These are phyloP conservation scores for Boletus sp. DNA, from an alignment of 768 basidiomycete species.

Conservation along the genomic window DNA sequence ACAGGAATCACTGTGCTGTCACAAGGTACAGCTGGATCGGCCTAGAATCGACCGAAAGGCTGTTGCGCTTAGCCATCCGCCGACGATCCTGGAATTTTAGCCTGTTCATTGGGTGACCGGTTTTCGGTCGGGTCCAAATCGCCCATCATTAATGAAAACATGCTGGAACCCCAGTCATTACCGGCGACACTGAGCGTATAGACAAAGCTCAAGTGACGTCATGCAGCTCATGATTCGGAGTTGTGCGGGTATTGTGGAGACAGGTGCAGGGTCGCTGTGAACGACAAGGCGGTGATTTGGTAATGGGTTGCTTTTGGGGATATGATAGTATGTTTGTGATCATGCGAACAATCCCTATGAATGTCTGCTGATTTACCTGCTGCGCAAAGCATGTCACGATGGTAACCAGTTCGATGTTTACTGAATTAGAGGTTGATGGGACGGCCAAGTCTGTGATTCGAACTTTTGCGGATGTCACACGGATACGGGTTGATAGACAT, in stretches of 20 bases:
- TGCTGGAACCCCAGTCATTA: not conserved
- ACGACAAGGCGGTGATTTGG: not conserved
- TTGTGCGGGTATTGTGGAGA: not conserved
- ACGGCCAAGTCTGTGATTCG: not conserved
- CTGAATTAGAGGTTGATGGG: not conserved
- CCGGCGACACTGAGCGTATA: not conserved
- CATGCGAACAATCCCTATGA: not conserved
- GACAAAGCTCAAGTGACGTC: conserved; percentile 2
- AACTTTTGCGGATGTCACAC: not conserved
- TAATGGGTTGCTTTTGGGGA: conserved; percentile 3
- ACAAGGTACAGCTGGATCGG: not conserved
- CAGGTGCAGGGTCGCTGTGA: not conserved
- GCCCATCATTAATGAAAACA: not conserved
- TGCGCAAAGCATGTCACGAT: not conserved
- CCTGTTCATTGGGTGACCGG: not conserved
- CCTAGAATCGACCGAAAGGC: not conserved
- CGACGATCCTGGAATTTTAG: not conserved
- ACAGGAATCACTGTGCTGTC: not conserved
- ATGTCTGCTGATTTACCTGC: not conserved
- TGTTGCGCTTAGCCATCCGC: not conserved
- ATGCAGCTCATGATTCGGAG: not conserved
- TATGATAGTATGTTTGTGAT: not conserved
- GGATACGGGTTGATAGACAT: conserved; percentile 1
- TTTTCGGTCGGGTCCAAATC: not conserved
- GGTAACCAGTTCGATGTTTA: not conserved